Base-by-base conservation (phyloP, 2,329 filamentous ascomycete species). In the Alternaria gansuensis region DNA sequence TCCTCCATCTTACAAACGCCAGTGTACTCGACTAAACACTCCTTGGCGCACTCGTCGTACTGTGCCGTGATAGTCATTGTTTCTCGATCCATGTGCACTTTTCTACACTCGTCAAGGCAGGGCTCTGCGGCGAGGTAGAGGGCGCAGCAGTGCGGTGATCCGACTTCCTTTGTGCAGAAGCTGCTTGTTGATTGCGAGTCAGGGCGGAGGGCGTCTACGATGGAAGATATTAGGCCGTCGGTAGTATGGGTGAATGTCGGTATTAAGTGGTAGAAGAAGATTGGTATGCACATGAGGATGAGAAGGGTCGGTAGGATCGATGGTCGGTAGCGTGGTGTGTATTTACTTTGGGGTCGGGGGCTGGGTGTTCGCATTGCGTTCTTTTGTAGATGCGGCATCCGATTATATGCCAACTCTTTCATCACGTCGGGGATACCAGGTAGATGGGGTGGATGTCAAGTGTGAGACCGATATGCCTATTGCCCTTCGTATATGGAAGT, bases 181-280 rank as follows among this genome's bases (percentile, higher is more conserved):
- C 33, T 31, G n/a, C 44, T 54, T 21, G 17, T 39, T 23, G 33
- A 3, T 11, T 29, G 34, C 8, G 10, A 14, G 2, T 10, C 0
- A 17, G 13, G 23, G 10, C 24, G 29, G 7, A 39, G 21, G 13
- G 29, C 17, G 31, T 37, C 21, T n/a, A 39, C 24, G 14, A 57
- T 9, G 7, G 39, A 36, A 10, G 28, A 34, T 29, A 46, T n/a
- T 11, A 56, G 17, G 3, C 11, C n/a, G 29, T 51, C 45, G 14
- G 46, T 41, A 5, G 40, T 28, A 11, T 17, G 11, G 4, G 51
- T 55, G n/a, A 50, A 54, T 13, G 26, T 40, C 2, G 57, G 59
- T 2, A 59, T 26, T 23, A 62, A 46, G 9, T 59, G 55, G 37
- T 62, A 62, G 51, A 62, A 45, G 36, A 62, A 51, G 28, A 62